Evolutionary conservation across 495 filamentous ascomycete species (phyloP).

Genomic region (Hypoxylon crocopeplum): DNA sequence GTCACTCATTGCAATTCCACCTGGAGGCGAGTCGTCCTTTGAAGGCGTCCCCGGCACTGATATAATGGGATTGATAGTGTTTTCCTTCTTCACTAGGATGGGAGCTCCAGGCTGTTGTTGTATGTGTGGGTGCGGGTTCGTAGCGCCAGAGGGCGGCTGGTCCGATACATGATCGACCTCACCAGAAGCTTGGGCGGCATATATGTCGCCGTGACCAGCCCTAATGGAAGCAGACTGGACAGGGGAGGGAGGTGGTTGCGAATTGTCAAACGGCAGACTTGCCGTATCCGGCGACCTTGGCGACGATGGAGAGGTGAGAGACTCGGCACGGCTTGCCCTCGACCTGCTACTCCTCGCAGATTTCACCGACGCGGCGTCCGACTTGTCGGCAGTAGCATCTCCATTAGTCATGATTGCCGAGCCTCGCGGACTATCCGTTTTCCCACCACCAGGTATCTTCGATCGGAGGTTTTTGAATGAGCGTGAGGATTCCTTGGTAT

Average conservation of each 20-base stretch:
- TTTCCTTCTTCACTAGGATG: slow-evolving; percentile 83
- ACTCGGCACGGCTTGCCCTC: slow-evolving; percentile 45
- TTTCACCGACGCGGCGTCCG: slow-evolving; percentile 75
- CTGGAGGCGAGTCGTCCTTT: slow-evolving; percentile 46
- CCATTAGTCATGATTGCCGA: slow-evolving; percentile 70
- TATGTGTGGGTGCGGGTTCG: slow-evolving; percentile 51
- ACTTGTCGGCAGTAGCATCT: slow-evolving; percentile 66
- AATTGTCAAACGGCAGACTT: slow-evolving; percentile 52
- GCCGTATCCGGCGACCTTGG: slow-evolving; percentile 52
- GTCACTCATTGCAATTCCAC: slow-evolving; percentile 69
- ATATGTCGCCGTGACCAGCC: slow-evolving; percentile 75
- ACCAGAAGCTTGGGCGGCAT: slow-evolving; percentile 79
- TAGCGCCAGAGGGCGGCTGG: slow-evolving; percentile 73
- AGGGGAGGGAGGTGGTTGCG: slow-evolving; percentile 87
- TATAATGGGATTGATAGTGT: slow-evolving; percentile 58
- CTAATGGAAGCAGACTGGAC: slow-evolving; percentile 76
- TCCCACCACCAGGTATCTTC: slow-evolving; percentile 65
- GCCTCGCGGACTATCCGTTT: slow-evolving; percentile 78
- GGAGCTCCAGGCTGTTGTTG: slow-evolving; percentile 71
- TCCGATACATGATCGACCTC: slow-evolving; percentile 98
- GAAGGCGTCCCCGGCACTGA: slow-evolving; percentile 44
- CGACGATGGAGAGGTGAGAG: slow-evolving; percentile 43
- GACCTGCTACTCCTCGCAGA: slow-evolving; percentile 66
- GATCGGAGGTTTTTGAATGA: slow-evolving; percentile 80
- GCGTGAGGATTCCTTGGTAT: slow-evolving; percentile 92